A percentile compares a stretch with the other conserved stretches of the same genome.
These are phyloP conservation scores for Avena insularis DNA, from an alignment of 176 grass and related monocot genomes.

Conservation along the genomic window DNA sequence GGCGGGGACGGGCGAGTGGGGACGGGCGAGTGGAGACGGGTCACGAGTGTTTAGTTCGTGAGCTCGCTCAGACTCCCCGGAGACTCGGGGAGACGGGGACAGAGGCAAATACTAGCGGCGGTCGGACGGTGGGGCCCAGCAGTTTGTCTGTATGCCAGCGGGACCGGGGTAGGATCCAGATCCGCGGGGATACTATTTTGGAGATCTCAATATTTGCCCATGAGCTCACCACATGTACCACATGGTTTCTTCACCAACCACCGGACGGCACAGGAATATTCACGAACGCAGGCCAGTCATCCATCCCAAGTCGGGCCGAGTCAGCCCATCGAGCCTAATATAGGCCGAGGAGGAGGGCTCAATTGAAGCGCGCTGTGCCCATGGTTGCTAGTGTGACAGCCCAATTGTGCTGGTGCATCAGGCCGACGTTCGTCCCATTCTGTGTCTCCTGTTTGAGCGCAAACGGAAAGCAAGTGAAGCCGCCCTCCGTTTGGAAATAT, in stretches of 20 bases:
- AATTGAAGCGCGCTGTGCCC: no score
- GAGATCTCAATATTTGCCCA: neutral
- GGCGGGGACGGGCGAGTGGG: neutral
- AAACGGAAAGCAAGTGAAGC: no score
- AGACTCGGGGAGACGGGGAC: neutral
- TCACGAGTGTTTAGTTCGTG: neutral
- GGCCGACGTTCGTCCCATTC: no score
- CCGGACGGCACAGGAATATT: no score
- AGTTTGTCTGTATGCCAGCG: constrained; percentile 4
- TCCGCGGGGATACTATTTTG: neutral
- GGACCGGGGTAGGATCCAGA: constrained; percentile 28
- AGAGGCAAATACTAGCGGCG: neutral
- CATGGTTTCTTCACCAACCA: neutral
- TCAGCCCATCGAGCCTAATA: no score
- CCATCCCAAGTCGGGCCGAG: no score
- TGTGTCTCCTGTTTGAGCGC: no score
- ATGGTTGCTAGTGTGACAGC: no score
- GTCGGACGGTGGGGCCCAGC: neutral
- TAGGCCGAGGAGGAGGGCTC: no score
- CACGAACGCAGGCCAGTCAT: no score
- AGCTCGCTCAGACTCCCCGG: constrained; percentile 38
- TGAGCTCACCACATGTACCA: neutral
- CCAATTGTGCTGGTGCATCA: no score
- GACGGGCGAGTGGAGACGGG: constrained; percentile 27
- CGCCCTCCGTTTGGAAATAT: no score